Evolutionary conservation across 1,139 yeast species (phyloP).

Genomic region (Magnusiomyces clavatus): DNA sequence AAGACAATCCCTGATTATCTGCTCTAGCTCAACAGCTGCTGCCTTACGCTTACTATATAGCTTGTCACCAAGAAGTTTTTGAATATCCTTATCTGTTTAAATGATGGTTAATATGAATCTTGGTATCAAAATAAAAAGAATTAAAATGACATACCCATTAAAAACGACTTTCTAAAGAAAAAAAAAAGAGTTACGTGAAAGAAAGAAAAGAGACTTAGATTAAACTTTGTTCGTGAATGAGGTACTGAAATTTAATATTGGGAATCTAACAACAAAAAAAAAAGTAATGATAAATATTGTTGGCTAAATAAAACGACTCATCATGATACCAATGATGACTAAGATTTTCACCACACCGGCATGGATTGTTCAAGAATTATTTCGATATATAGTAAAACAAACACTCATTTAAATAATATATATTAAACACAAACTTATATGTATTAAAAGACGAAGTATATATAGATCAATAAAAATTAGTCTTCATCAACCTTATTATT

Average conservation of each 20-base stretch:
- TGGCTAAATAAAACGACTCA: no score
- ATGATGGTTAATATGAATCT: not conserved
- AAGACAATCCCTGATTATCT: constrained; percentile 64
- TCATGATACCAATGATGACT: no score
- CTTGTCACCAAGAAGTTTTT: constrained; percentile 81
- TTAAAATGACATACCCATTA: not conserved
- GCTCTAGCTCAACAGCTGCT: constrained; percentile 87
- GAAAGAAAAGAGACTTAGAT: no score
- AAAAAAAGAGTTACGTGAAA: not conserved
- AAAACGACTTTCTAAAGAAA: not conserved
- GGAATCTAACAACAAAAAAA: no score
- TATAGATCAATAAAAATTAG: not conserved
- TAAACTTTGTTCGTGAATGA: no score
- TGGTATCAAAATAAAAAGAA: not conserved
- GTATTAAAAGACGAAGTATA: not conserved
- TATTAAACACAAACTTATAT: not conserved
- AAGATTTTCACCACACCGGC: no score
- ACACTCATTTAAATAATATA: no score
- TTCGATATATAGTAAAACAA: not conserved
- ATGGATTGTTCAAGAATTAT: not conserved
- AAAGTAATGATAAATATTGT: no score
- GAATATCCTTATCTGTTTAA: constrained; percentile 54
- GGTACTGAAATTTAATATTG: no score
- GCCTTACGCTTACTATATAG: constrained; percentile 91
- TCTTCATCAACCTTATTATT: no score